Base-by-base conservation (phyloP, 2,329 filamentous ascomycete genomes). In the Apiospora marii region DNA sequence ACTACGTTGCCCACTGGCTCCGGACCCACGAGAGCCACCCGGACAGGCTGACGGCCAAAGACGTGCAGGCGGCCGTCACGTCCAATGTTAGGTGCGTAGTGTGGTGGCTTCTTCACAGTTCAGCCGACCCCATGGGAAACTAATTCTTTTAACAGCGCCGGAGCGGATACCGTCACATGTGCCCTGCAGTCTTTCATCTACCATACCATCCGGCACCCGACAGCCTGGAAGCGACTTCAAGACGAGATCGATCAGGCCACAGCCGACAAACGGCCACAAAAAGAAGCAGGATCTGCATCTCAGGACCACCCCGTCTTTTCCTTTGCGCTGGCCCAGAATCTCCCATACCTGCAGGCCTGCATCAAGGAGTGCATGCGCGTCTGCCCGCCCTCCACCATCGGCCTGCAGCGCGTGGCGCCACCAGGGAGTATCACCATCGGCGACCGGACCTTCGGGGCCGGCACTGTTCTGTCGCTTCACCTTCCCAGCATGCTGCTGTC, bases 261-360 rank as follows among this genome's bases (percentile, higher is more conserved):
- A 8, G 19, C 58, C n/a, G 19, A 41, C 10, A 71, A 72, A 16
- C 75, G 73, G 77, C 27, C 27, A 30, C 22, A 58, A 53, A 74
- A 73, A 19, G 74, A 34, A 30, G 53, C 19, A 43, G 34, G 71
- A 41, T 1, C 4, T 1, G 5, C 37, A 41, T 48, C 67, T 24
- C 41, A 30, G 19, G 48, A 69, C 41, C 69, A 70, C 46, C 46
- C 69, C 34, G 71, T 78, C 1, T 74, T 80, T 1, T 71, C 73
- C 7, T 80, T 73, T 61, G 73, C 74, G 4, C 77, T 81, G 30
- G 76, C 82, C 1, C 78, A 80, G 72, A 74, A 74, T 43, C 74
- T 82, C 13, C 76, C 77, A 4, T 83, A 80, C 71, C 74, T 82
- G 27, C 77, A 80, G 58, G 80, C 81, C 24, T 82, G 80, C 70